Base-by-base conservation (phyloP, 176 grass and related monocot species). In the Coix lacrymajobi region DNA sequence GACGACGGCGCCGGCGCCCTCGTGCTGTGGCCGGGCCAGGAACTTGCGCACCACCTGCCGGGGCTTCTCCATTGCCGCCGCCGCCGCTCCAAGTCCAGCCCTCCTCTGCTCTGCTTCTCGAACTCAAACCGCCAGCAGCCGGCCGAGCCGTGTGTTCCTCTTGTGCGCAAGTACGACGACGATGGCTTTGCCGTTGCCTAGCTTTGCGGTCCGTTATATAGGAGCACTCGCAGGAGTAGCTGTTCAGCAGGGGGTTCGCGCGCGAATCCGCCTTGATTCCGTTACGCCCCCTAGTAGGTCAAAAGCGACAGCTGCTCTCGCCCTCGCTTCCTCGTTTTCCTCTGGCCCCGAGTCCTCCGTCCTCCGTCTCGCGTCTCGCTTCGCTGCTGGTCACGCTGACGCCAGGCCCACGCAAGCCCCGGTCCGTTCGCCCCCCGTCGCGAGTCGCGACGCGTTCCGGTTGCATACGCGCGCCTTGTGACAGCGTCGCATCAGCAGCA, bases 1-100 rank as follows among this genome's bases (percentile, higher is more conserved):
- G 71, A 99, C 96, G 71, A 93, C 85, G 64, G 96, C 96, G 60
- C 93, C 96, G 22, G 26, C 48, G 84, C 93, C 96, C 88, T 99
- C 96, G 48, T 87, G 83, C 79, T 99, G 96, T 48, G 91, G 91
- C 83, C 89, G 84, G 5, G 96, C 89, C 70, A 83, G 87, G 68
- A 99, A 95, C 84, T 92, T 92, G 49, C 89, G 72, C 61, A 78
- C 93, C 40, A 99, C 93, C 54, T 92, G 88, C 79, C 96, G 91
- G 11, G 91, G 96, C 73, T 90, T 76, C 68, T 81, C 62, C 87
- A 90, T 69, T 22, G 77, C 48, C 66, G 32, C 78, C 3, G 0
- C n/a, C n/a, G n/a, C n/a, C 24, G 38, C 60, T 6, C 48, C 72
- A 22, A 11, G 28, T 37, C 31, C 31, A 26, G 16, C 22, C 22